Conservation (phyloP, 305 asterid species). For the Fraxinus ornus region DNA sequence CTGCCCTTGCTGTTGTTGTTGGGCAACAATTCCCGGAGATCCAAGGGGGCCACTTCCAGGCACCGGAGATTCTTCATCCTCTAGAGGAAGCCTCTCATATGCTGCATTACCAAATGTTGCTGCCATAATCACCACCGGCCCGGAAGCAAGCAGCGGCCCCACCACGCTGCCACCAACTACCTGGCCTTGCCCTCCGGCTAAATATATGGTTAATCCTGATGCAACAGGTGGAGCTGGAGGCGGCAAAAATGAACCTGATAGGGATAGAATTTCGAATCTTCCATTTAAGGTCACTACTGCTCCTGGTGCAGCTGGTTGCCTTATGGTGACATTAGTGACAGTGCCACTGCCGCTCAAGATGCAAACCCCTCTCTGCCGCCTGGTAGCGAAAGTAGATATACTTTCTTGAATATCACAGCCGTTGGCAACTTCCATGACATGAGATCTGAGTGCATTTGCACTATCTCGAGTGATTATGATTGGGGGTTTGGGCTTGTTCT, state of each 20-base stretch:
- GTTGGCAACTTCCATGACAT: slow-evolving; percentile 65
- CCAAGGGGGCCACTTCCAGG: slow-evolving; percentile 39
- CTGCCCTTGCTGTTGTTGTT: slow-evolving; percentile 14
- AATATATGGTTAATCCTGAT: slow-evolving; percentile 61
- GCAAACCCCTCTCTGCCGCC: slow-evolving; percentile 82
- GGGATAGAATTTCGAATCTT: slow-evolving; percentile 72
- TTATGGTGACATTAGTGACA: slow-evolving; percentile 68
- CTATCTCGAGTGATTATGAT: slow-evolving; percentile 84
- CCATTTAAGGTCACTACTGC: slow-evolving; percentile 71
- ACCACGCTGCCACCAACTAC: slow-evolving; percentile 84
- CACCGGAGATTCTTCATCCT: slow-evolving; percentile 55
- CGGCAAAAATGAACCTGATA: slow-evolving; percentile 75
- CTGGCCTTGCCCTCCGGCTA: slow-evolving; percentile 87
- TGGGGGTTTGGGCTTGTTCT: slow-evolving; percentile 82
- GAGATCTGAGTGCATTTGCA: slow-evolving; percentile 79
- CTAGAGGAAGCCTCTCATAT: slow-evolving; percentile 78
- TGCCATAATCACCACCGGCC: slow-evolving; percentile 84
- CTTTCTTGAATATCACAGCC: slow-evolving; percentile 79
- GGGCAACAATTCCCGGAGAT: slow-evolving; percentile 43
- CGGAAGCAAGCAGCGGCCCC: slow-evolving; percentile 70
- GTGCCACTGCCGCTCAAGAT: slow-evolving; percentile 75
- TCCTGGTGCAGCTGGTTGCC: slow-evolving; percentile 77
- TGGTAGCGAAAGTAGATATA: slow-evolving; percentile 60
- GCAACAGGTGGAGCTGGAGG: slow-evolving; percentile 89
- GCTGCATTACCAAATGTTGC: slow-evolving; percentile 90